phyloP scores from a whole-genome alignment of 352 stramenopile genomes.

The Phytophthora brassicae region DNA sequence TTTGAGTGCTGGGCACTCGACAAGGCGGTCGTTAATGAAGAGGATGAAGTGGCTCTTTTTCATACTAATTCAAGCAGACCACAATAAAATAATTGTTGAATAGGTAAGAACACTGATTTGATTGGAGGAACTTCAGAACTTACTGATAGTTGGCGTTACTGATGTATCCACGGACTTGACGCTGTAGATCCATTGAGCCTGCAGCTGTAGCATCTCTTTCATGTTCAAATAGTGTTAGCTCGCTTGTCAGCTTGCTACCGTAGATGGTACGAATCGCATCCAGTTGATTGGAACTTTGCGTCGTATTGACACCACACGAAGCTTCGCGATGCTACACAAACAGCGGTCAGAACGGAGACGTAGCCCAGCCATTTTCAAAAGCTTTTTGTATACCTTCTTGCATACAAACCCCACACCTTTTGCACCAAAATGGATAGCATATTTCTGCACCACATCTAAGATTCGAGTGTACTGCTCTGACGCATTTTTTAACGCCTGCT shows the following conservation, averaged over 20 bases:
- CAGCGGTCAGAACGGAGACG: not conserved
- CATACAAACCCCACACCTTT: slow-evolving; percentile 94
- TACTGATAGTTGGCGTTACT: slow-evolving; percentile 91
- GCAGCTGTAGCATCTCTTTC: slow-evolving; percentile 27
- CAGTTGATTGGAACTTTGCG: slow-evolving; percentile 58
- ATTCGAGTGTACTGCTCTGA: slow-evolving; percentile 95
- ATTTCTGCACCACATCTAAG: slow-evolving; percentile 95
- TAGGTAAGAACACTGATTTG: not conserved
- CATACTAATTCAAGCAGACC: slow-evolving; percentile 37
- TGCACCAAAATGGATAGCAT: slow-evolving; percentile 93
- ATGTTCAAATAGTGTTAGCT: slow-evolving; percentile 59
- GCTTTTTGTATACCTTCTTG: slow-evolving; percentile 72
- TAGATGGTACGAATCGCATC: slow-evolving; percentile 80
- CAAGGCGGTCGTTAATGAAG: slow-evolving; percentile 98
- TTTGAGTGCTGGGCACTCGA: slow-evolving; percentile 93
- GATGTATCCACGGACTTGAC: slow-evolving; percentile 55
- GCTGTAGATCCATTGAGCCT: slow-evolving; percentile 43
- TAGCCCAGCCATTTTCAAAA: not conserved
- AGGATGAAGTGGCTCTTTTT: slow-evolving; percentile 90
- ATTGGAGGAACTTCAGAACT: slow-evolving; percentile 3
- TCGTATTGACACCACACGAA: slow-evolving; percentile 81
- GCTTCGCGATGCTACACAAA: slow-evolving; percentile 60
- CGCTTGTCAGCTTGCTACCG: slow-evolving; percentile 64
- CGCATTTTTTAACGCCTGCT: slow-evolving; percentile 91
- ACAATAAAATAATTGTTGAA: not conserved